Base-by-base conservation (phyloP, 1,139 yeast genomes). In the Blastobotrys elegans region DNA sequence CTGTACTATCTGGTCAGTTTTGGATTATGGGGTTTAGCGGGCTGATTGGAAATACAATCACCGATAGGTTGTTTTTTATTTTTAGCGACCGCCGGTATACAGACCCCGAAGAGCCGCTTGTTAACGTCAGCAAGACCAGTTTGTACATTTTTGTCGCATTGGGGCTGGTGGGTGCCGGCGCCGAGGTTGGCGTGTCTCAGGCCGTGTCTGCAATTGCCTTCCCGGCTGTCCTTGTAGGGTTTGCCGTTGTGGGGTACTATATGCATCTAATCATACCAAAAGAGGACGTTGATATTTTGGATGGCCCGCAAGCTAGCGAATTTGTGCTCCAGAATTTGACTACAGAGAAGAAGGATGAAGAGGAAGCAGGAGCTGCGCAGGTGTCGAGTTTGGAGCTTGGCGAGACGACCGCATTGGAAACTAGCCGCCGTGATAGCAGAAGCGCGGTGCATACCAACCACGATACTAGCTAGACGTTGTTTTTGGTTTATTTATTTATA, bases 131-230 rank as follows among this genome's bases (percentile, higher is more conserved):
- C 7, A 52, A 50, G 32, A 56, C 68, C 33, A 72, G 76, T 65
- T 71, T 84, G 33, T 67, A 72, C 50, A 53, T 79, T 1, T 90
- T 84, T 58, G 66, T 84, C 2, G 50, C 64, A 0, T 66, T 87
- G 16, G 82, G 86, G 54, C 62, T 84, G 3, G 55, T 81, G 20
- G 94, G 94, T 0, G 84, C 82, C 44, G 83, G 77, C 0, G 84
- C 80, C 0, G 97, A 92, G 61, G 84, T 88, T 56, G 95, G 82
- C 0, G 89, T 92, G 33, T 85, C 95, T 0, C 79, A 84, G 61
- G 86, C 96, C 0, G 80, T 75, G 51, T 97, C 92, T 0, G 97
- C 98, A 0, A 89, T 92, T 33, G 97, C 96, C 2, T 92, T 92
- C 60, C 98, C 98, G 0, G 85, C 88, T 1, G 88, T 90, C 0